phyloP scores from a whole-genome alignment of 2,329 filamentous ascomycete species.

The Fonsecaea monophora region DNA sequence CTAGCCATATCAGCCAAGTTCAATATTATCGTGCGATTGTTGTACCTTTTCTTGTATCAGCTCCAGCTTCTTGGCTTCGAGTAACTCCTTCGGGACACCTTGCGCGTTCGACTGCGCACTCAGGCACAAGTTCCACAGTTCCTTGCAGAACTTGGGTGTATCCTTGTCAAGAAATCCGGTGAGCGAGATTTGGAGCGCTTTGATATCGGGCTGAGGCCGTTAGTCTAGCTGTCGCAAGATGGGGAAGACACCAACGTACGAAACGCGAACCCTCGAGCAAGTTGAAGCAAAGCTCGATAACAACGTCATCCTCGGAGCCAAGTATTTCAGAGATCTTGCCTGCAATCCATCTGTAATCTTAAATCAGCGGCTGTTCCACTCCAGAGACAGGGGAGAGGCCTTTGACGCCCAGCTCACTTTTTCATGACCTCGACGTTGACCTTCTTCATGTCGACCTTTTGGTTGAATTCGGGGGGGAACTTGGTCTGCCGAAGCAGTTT shows the following conservation, averaged over 20 bases:
- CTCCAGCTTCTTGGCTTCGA: constrained; percentile 96
- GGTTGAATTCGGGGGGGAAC: constrained; percentile 89
- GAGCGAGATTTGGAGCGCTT: constrained; percentile 90
- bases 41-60: constrained; percentile 92
- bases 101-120: constrained; percentile 88
- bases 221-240: constrained; percentile 11
- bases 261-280: constrained; percentile 74
- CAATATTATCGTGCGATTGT: background rate
- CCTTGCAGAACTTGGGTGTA: constrained; percentile 85
- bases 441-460: constrained; percentile 96
- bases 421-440: constrained; percentile 98
- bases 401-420: constrained; percentile 55
- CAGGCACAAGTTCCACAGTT: constrained; percentile 88
- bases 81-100: constrained; percentile 89
- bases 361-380: constrained; percentile 23
- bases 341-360: constrained; percentile 80
- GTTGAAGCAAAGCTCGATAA: constrained; percentile 81
- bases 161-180: constrained; percentile 96
- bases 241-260: constrained; percentile 61
- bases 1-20: constrained; percentile 25
- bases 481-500: constrained; percentile 91
- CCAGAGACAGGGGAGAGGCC: constrained; percentile 15
- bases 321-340: constrained; percentile 85
- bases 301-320: constrained; percentile 92
- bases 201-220: constrained; percentile 81